Percentiles rank a stretch among this genome's conserved stretches.
phyloP scores from a whole-genome alignment of 2,329 filamentous ascomycete species.

The Sclerotinia trifoliorum region DNA sequence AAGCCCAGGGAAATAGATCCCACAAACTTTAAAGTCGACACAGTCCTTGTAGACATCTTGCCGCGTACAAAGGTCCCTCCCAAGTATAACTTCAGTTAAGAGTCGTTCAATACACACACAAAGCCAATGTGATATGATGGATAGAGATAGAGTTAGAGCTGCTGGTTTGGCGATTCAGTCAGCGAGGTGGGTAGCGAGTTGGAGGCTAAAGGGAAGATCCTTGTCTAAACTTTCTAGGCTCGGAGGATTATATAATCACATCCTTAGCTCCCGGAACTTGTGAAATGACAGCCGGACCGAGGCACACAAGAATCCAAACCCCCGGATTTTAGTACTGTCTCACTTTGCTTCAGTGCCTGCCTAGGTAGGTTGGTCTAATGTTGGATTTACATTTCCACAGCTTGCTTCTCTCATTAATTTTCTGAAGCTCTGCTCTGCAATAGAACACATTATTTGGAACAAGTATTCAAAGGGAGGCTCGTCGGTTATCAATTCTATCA shows the following conservation, averaged over 20 bases:
- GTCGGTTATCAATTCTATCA: not conserved
- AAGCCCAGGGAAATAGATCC: conserved; percentile 87
- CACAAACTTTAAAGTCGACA: conserved; percentile 86
- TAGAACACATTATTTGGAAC: too few relatives aligned
- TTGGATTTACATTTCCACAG: not conserved
- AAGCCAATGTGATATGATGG: not conserved
- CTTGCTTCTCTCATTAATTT: not conserved
- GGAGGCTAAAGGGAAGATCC: not conserved
- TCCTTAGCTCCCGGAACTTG: not conserved
- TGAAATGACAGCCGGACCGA: not conserved
- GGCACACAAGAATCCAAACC: not conserved
- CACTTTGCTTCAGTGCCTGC: not conserved
- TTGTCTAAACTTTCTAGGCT: not conserved
- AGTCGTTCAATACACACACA: not conserved
- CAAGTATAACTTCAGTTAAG: not conserved
- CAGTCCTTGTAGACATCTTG: conserved; percentile 62
- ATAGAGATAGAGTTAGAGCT: not conserved
- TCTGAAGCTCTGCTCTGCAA: not conserved
- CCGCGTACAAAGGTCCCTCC: not conserved
- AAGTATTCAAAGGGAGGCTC: not conserved
- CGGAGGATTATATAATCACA: conserved; percentile 6
- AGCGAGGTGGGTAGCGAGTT: too few relatives aligned
- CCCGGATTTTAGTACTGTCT: conserved; percentile 1
- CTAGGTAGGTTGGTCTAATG: too few relatives aligned
- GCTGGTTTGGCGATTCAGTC: not conserved